Base-by-base conservation (phyloP, 768 basidiomycete species). In the Mycena pura region DNA sequence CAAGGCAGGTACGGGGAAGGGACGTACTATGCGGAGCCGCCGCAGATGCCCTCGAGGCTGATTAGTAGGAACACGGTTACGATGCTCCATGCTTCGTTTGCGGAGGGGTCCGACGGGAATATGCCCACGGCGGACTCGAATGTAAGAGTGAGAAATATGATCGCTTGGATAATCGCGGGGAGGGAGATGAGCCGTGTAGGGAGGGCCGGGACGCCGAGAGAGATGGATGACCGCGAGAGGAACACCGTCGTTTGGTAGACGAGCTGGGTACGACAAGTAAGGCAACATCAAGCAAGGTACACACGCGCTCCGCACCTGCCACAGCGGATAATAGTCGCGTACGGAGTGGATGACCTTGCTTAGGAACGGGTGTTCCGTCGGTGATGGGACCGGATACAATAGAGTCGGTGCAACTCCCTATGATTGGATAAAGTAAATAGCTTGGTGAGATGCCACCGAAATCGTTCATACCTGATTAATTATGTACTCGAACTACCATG, bases 321-420 rank as follows among this genome's bases (percentile, higher is more conserved):
- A 97, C 38, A 96, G 83, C 2, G 95, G 95, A 75, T 98, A 98
- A 72, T 95, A 99, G 70, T 98, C 96, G 34, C 94, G 83, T 19
- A 95, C 81, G 1, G 86, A 88, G 68, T 92, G 87, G 57, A 99
- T 92, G 60, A 98, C 82, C 70, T 82, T 85, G 70, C 88, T 85
- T 48, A 96, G 80, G 13, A 93, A 48, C 54, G 86, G 82, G 61
- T 89, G 80, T 5, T 77, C 76, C 7, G 85, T 83, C 1, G 80
- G 71, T 0, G 84, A 80, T 0, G 96, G 95, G 11, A 96, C 83
- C 6, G 93, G 89, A 71, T 96, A 99, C 6, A 98, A 73, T 17
- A 99, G 78, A 0, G 95, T 96, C 1, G 96, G 96, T 17, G 93
- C 83, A 8, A 98, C 86, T 29, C 96, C 96, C 88, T 94, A 60